Evolutionary conservation across 2,329 filamentous ascomycete genomes (phyloP).

Genomic region (Neofusicoccum laricinum): DNA sequence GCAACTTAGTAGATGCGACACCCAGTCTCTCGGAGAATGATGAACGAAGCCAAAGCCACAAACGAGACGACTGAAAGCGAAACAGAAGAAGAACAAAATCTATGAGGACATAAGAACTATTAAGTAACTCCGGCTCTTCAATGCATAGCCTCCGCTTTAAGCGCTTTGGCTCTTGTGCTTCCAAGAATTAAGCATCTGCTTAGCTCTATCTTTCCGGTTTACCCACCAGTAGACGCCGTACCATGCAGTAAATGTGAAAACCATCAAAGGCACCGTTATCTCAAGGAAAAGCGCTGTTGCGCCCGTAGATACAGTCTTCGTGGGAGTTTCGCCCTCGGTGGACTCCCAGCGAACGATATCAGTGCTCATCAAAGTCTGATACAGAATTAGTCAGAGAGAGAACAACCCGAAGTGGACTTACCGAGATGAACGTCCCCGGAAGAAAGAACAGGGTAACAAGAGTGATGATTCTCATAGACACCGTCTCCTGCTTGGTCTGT

Average conservation of each 20-base stretch:
- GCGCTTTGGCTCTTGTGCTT: too few relatives aligned
- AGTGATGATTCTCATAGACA: conserved; percentile 44
- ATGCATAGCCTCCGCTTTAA: too few relatives aligned
- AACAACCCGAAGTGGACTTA: conserved; percentile 24
- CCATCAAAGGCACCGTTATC: conserved; percentile 36
- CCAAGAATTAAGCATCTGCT: background rate
- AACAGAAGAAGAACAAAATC: too few relatives aligned
- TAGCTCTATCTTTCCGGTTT: conserved; percentile 16
- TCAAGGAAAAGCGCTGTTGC: conserved; percentile 33
- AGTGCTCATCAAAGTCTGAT: conserved; percentile 43
- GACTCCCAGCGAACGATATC: conserved; percentile 32
- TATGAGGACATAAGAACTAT: too few relatives aligned
- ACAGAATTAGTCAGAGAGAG: background rate
- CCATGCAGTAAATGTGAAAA: conserved; percentile 34
- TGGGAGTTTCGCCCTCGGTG: conserved; percentile 16
- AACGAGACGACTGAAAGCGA: too few relatives aligned
- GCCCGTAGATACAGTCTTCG: conserved; percentile 21
- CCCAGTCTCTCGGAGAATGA: too few relatives aligned
- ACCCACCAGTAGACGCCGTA: conserved; percentile 31
- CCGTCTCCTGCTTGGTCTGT: conserved; percentile 39
- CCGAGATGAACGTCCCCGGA: conserved; percentile 43
- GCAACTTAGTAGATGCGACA: too few relatives aligned
- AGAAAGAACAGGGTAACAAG: conserved; percentile 43
- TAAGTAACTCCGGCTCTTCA: too few relatives aligned
- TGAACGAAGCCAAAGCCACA: too few relatives aligned